phyloP scores from a whole-genome alignment of 371 early-diverging fungal species.

The Mortierella sp. region DNA sequence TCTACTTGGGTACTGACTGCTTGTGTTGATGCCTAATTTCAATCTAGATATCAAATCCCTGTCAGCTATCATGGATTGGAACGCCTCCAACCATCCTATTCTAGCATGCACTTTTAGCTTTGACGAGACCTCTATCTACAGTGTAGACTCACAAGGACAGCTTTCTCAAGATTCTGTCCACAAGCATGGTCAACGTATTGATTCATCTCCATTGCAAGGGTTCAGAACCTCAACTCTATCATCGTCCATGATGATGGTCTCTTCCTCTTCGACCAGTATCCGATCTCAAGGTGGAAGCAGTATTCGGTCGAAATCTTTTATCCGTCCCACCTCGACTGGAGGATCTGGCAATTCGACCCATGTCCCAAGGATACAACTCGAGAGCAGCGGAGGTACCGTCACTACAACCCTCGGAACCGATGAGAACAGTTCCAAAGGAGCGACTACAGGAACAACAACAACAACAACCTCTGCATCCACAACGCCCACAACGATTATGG shows the following conservation, averaged over 20 bases:
- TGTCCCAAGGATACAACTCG: slow-evolving; percentile 43
- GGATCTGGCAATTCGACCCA: slow-evolving; percentile 16
- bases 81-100: slow-evolving; percentile 52
- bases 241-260: slow-evolving; percentile 36
- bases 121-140: slow-evolving; percentile 72
- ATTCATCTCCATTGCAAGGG: slow-evolving; percentile 37
- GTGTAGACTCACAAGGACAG: slow-evolving; percentile 60
- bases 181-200: slow-evolving; percentile 31
- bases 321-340: slow-evolving; percentile 19
- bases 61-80: slow-evolving; percentile 71
- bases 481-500: too few relatives aligned
- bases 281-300: slow-evolving; percentile 34
- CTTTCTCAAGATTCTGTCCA: slow-evolving; percentile 52
- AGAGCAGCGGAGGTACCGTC: slow-evolving; percentile 23
- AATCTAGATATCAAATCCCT: slow-evolving; percentile 64
- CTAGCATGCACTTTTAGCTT: slow-evolving; percentile 73
- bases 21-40: neutral
- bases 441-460: neutral
- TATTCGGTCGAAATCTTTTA: slow-evolving; percentile 34
- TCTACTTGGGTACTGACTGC: too few relatives aligned
- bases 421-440: slow-evolving; percentile 5
- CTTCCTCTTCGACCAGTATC: slow-evolving; percentile 29
- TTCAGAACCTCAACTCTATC: slow-evolving; percentile 43
- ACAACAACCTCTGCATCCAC: neutral
- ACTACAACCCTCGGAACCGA: neutral